Evolutionary conservation across 2,329 filamentous ascomycete genomes (phyloP).

Genomic region (Colletotrichum musae): DNA sequence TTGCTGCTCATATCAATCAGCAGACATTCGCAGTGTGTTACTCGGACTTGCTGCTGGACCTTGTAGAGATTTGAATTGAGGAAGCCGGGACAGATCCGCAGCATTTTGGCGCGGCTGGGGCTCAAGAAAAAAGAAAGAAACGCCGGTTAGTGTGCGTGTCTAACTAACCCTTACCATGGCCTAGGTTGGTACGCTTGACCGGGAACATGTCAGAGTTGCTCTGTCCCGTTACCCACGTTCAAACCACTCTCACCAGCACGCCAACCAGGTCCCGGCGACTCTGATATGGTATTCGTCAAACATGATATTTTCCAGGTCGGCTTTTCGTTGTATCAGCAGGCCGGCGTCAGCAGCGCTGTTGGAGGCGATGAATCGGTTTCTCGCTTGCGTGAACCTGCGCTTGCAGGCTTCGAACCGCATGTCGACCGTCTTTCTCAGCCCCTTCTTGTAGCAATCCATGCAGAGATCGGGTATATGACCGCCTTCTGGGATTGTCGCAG

Average conservation of each 20-base stretch:
- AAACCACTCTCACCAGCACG: slow-evolving; percentile 14
- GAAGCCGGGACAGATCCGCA: neutral
- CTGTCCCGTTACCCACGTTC: slow-evolving; percentile 4
- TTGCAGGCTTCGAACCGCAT: slow-evolving; percentile 14
- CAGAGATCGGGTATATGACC: slow-evolving; percentile 49
- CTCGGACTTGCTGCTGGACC: too few species aligned
- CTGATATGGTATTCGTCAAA: slow-evolving; percentile 14
- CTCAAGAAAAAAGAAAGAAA: slow-evolving; percentile 9
- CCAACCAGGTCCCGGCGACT: neutral
- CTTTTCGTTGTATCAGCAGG: slow-evolving; percentile 21
- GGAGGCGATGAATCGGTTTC: slow-evolving; percentile 6
- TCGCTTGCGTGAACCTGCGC: slow-evolving; percentile 23
- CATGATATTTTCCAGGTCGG: slow-evolving; percentile 27
- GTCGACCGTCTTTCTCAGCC: slow-evolving; percentile 9
- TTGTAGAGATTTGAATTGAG: neutral
- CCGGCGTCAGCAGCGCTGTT: slow-evolving; percentile 5
- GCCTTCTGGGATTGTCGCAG: slow-evolving; percentile 50
- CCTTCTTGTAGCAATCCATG: slow-evolving; percentile 33
- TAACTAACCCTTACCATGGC: slow-evolving; percentile 2
- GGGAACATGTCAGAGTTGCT: neutral
- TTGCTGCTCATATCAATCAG: too few species aligned
- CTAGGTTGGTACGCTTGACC: neutral
- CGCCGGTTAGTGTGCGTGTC: neutral
- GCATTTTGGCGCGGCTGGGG: neutral
- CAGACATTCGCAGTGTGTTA: too few species aligned